A percentile compares a stretch with the other conserved stretches of the same genome.
Conservation (phyloP, 176 grass and related monocot species). For the Rhynchospora tenuis region DNA sequence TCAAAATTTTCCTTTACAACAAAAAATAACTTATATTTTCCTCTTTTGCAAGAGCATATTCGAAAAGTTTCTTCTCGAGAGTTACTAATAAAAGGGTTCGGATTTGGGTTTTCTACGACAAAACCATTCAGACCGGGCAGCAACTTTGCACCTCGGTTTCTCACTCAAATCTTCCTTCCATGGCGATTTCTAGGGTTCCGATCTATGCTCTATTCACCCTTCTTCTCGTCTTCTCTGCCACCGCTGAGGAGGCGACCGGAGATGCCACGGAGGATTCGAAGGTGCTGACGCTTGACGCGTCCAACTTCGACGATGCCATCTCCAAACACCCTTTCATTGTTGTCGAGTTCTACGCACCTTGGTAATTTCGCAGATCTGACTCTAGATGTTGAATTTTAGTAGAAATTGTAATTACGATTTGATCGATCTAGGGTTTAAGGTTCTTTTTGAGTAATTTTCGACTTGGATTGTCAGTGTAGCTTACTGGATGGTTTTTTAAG, state of each 20-base stretch:
- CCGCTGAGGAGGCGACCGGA: slow-evolving; percentile 13
- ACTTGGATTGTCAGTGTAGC: background rate
- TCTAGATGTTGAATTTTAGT: background rate
- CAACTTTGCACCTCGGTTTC: slow-evolving; percentile 16
- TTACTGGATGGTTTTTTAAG: background rate
- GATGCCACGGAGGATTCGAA: slow-evolving; percentile 26
- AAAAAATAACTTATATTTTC: background rate
- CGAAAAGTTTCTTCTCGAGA: background rate
- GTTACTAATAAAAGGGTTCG: slow-evolving; percentile 22
- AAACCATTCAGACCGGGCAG: background rate
- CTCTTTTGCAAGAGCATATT: slow-evolving; percentile 15
- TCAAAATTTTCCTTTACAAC: background rate
- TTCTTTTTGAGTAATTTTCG: background rate
- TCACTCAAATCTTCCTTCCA: background rate
- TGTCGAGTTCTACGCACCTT: slow-evolving; percentile 96
- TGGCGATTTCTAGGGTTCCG: slow-evolving; percentile 53
- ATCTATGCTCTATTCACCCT: slow-evolving; percentile 26
- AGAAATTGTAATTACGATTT: background rate
- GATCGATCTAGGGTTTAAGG: background rate
- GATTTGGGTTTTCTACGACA: background rate
- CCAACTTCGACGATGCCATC: slow-evolving; percentile 66
- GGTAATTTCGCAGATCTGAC: slow-evolving; percentile 46
- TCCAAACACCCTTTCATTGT: slow-evolving; percentile 81
- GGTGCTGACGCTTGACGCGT: slow-evolving; percentile 72
- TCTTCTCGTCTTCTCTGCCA: slow-evolving; percentile 20